Conservation (phyloP, 768 basidiomycete genomes). For the Naematelia aurantialba region DNA sequence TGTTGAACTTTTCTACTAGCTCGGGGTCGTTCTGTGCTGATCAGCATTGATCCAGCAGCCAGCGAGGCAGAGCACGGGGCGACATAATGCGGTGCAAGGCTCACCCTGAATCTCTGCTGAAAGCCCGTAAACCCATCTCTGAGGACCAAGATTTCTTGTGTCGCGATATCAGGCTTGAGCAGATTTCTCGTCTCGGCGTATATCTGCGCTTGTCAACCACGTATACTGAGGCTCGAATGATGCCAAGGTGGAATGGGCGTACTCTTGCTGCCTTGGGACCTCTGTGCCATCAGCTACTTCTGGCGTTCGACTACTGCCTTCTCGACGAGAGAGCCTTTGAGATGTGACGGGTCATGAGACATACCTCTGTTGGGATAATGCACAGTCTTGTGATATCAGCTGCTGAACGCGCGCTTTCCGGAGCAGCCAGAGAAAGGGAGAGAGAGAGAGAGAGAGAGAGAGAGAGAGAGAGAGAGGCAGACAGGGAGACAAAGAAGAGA, state of each 20-base stretch:
- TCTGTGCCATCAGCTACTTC: slow-evolving; percentile 26
- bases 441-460: too few relatives aligned
- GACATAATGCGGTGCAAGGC: slow-evolving; percentile 1
- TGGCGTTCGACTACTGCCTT: too few relatives aligned
- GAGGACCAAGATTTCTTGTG: slow-evolving; percentile 44
- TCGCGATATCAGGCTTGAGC: slow-evolving; percentile 16
- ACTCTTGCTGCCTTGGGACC: slow-evolving; percentile 49
- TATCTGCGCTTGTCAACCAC: slow-evolving; percentile 30
- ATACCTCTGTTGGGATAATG: slow-evolving; percentile 44
- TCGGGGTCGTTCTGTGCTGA: slow-evolving; percentile 41
- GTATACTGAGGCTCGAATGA: too few relatives aligned
- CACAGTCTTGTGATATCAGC: slow-evolving; percentile 39
- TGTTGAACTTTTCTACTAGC: slow-evolving; percentile 49
- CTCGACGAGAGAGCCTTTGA: too few relatives aligned
- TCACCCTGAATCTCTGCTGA: slow-evolving; percentile 39
- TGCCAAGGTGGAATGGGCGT: too few relatives aligned
- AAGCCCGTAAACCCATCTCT: slow-evolving; percentile 50
- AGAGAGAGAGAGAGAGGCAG: too few relatives aligned
- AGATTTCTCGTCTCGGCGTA: slow-evolving; percentile 42
- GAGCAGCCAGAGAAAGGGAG: too few relatives aligned
- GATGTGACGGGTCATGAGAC: slow-evolving; percentile 1
- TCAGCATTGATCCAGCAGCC: background rate
- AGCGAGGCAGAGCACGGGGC: background rate
- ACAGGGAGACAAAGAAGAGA: background rate
- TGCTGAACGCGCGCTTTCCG: background rate